phyloP scores from a whole-genome alignment of 2,329 filamentous ascomycete species.

The Aspergillus ochraceoroseus region DNA sequence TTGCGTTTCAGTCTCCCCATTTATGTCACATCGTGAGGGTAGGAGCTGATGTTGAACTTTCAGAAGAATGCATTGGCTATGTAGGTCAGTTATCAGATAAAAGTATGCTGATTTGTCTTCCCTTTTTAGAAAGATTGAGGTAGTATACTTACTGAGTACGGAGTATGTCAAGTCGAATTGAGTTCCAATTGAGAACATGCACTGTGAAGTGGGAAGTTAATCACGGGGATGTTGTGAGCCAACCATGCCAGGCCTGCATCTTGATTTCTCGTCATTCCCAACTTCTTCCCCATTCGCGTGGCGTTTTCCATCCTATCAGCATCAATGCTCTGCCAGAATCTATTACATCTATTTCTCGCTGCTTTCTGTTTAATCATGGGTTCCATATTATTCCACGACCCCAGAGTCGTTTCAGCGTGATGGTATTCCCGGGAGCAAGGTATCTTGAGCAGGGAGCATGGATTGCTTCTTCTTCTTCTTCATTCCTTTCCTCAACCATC shows the following conservation, averaged over 20 bases:
- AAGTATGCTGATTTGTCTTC: no score
- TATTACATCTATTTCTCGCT: not conserved
- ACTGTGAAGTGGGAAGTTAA: conserved; percentile 2
- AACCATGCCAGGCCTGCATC: conserved; percentile 1
- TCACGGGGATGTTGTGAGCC: conserved; percentile 12
- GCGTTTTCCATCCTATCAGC: conserved; percentile 11
- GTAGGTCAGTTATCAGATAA: no score
- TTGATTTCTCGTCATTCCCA: conserved; percentile 8
- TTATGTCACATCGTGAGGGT: conserved; percentile 1
- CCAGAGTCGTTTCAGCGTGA: no score
- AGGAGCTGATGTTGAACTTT: not conserved
- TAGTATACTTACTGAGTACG: no score
- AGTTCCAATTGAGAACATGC: conserved; percentile 1
- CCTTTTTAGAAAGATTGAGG: no score
- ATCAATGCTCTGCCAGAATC: not conserved
- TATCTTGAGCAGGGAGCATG: not conserved
- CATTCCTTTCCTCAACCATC: conserved; percentile 11
- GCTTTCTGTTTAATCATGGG: conserved; percentile 4
- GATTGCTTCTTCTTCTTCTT: conserved; percentile 7
- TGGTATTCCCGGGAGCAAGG: no score
- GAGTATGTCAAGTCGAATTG: not conserved
- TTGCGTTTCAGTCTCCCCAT: conserved; percentile 2
- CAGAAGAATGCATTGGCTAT: no score
- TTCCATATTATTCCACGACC: no score
- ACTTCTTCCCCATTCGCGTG: conserved; percentile 6